These are phyloP conservation scores for Fusarium fracticaudum DNA, from an alignment of 2,329 filamentous ascomycete species.

Conservation along the genomic window DNA sequence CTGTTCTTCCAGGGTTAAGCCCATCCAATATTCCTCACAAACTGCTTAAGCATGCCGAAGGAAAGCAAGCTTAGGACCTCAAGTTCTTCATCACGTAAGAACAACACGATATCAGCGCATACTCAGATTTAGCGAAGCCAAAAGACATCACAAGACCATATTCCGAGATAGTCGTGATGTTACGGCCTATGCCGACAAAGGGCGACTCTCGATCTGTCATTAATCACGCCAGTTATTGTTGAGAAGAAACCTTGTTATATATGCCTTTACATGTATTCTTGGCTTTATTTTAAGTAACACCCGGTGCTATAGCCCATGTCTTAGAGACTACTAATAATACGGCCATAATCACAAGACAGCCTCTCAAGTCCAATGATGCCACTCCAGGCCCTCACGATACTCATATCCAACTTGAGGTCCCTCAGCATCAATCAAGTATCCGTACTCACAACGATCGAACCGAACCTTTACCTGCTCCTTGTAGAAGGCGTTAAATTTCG, in stretches of 20 bases:
- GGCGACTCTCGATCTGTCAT: not conserved
- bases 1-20: not conserved
- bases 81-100: not conserved
- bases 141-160: slow-evolving; percentile 2
- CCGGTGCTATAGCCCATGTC: not conserved
- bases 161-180: not conserved
- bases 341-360: not conserved
- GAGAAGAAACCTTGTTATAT: not conserved
- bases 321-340: not conserved
- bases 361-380: slow-evolving; percentile 44
- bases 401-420: slow-evolving; percentile 56
- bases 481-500: slow-evolving; percentile 64
- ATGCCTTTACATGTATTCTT: not conserved
- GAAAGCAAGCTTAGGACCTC: not conserved
- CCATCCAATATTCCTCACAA: not conserved
- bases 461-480: slow-evolving; percentile 56
- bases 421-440: slow-evolving; percentile 66
- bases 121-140: not conserved
- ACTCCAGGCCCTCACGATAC: slow-evolving; percentile 41
- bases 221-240: not conserved
- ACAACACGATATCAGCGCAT: slow-evolving; percentile 4
- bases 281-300: not conserved
- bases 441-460: slow-evolving; percentile 63
- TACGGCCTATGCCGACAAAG: not conserved
- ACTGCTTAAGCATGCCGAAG: not conserved